A percentile compares a stretch with the other conserved stretches of the same genome.
Evolutionary conservation across 805 yeast genomes (phyloP).

Genomic region (Ogataea paradorogensis): DNA sequence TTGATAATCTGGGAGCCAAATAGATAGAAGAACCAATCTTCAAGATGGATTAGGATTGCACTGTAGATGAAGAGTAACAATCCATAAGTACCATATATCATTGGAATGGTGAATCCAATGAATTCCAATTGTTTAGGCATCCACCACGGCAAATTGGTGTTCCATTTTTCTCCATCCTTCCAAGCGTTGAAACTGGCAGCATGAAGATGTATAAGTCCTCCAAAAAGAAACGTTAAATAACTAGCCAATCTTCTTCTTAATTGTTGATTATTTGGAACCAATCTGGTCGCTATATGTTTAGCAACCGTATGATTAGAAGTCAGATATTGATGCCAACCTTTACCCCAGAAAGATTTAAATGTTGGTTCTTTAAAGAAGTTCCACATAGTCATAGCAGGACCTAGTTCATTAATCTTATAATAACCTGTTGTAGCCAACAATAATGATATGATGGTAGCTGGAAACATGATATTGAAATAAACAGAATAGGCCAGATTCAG

Average conservation of each 20-base stretch:
- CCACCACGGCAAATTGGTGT: not conserved
- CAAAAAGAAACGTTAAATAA: constrained; percentile 3
- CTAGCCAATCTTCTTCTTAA: not conserved
- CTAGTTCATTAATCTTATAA: constrained; percentile 3
- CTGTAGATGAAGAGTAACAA: not conserved
- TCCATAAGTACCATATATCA: not conserved
- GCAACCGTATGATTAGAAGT: constrained; percentile 3
- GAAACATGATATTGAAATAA: not conserved
- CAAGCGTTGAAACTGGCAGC: constrained; percentile 1
- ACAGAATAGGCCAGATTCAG: not conserved
- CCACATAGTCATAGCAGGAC: constrained; percentile 1
- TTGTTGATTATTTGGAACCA: not conserved
- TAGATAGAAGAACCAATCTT: not conserved
- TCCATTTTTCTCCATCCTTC: constrained; percentile 2
- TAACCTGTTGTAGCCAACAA: not conserved
- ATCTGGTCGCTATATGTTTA: not conserved
- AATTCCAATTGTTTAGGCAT: not conserved
- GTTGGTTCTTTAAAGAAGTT: constrained; percentile 1
- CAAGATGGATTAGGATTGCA: not conserved
- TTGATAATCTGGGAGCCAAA: not conserved
- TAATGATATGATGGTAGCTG: too few relatives aligned
- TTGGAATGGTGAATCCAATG: not conserved
- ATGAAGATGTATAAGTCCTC: constrained; percentile 3
- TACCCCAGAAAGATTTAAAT: constrained; percentile 8
- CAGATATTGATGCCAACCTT: constrained; percentile 10